Evolutionary conservation across 371 early-diverging fungal species (phyloP).

Genomic region (Cokeromyces recurvatus): DNA sequence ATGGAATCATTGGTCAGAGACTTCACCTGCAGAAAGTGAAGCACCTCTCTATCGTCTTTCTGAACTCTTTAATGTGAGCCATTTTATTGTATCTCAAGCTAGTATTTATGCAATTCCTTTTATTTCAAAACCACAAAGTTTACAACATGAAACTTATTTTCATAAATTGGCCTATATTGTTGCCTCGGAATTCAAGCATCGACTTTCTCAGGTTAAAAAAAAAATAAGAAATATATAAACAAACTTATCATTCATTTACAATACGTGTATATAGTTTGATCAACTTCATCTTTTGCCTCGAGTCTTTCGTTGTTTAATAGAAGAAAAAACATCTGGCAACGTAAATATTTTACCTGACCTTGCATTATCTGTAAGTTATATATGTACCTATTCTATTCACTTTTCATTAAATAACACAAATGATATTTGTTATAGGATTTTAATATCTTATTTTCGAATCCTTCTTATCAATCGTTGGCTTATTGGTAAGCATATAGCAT

Average conservation of each 20-base stretch:
- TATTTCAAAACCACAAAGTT: conserved; percentile 48
- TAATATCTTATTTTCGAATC: conserved; percentile 71
- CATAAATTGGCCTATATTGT: conserved; percentile 43
- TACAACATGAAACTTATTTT: conserved; percentile 41
- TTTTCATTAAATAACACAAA: background rate
- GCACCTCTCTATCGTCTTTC: conserved; percentile 59
- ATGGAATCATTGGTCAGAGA: conserved; percentile 52
- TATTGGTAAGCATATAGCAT: conserved; percentile 49
- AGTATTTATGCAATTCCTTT: conserved; percentile 64
- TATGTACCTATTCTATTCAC: no score
- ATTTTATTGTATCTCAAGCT: conserved; percentile 74
- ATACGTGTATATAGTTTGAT: conserved; percentile 39
- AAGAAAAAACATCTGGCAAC: conserved; percentile 64
- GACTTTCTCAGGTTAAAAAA: conserved; percentile 51
- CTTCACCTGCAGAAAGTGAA: conserved; percentile 53
- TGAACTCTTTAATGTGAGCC: conserved; percentile 74
- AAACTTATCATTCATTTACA: no score
- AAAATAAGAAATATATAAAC: no score
- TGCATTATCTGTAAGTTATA: conserved; percentile 41
- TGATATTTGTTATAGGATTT: conserved; percentile 48
- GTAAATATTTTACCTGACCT: conserved; percentile 61
- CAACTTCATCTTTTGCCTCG: conserved; percentile 57
- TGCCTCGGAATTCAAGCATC: conserved; percentile 56
- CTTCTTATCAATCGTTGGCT: conserved; percentile 61
- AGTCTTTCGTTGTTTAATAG: conserved; percentile 51